Percentiles rank a stretch among this genome's conserved stretches.
These are phyloP conservation scores for Candida gigantensis DNA, from an alignment of 1,139 yeast species.

Conservation along the genomic window DNA sequence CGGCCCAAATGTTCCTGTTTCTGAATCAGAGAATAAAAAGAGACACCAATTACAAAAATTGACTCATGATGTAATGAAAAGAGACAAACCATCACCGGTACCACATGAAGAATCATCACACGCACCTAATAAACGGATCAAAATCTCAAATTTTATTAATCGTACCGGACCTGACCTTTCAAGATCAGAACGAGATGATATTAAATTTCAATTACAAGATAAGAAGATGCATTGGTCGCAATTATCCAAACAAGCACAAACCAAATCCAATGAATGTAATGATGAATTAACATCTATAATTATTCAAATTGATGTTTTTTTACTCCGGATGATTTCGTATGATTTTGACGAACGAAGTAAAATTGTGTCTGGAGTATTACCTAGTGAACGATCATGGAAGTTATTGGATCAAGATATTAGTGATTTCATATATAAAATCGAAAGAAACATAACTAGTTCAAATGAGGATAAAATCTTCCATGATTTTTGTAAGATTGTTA, in stretches of 20 bases:
- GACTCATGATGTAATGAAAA: conserved; percentile 22
- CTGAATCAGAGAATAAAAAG: conserved; percentile 10
- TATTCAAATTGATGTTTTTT: conserved; percentile 34
- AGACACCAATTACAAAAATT: conserved; percentile 22
- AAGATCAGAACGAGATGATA: conserved; percentile 21
- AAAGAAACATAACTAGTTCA: no score
- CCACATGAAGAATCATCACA: no score
- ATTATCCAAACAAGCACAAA: conserved; percentile 29
- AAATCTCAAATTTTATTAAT: no score
- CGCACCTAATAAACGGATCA: no score
- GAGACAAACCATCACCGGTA: no score
- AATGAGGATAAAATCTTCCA: conserved; percentile 21
- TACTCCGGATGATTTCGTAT: conserved; percentile 31
- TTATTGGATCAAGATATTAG: conserved; percentile 28
- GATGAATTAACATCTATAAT: conserved; percentile 26
- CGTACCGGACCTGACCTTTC: no score
- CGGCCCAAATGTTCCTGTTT: no score
- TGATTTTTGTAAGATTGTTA: conserved; percentile 28
- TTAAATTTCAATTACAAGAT: conserved; percentile 17
- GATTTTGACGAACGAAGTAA: conserved; percentile 40
- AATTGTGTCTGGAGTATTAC: conserved; percentile 23
- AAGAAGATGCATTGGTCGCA: conserved; percentile 34
- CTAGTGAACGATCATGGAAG: conserved; percentile 41
- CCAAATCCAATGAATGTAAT: conserved; percentile 24
- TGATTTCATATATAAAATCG: conserved; percentile 24